A percentile compares a stretch with the other conserved stretches of the same genome.
These are phyloP conservation scores for Coemansia reversa DNA, from an alignment of 192 early-diverging fungal species.

Conservation along the genomic window DNA sequence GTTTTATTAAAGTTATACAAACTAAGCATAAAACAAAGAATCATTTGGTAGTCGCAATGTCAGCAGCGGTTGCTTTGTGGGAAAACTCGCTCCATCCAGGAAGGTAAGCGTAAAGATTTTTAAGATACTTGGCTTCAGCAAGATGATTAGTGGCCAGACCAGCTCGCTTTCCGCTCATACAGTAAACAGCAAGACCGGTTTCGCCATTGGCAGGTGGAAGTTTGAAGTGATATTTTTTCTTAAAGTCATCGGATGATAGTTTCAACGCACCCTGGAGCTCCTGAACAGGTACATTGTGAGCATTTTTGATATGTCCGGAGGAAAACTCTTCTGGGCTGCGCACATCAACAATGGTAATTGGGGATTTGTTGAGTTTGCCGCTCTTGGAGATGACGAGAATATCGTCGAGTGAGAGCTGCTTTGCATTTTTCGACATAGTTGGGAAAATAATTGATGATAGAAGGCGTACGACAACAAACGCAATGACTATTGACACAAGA, in stretches of 20 bases:
- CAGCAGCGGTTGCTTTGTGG: background rate
- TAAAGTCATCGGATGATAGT: background rate
- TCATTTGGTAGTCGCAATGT: no score
- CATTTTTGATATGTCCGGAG: background rate
- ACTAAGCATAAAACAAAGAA: no score
- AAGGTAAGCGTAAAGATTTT: background rate
- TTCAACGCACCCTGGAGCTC: background rate
- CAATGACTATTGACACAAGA: no score
- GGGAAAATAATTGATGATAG: no score
- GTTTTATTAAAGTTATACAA: no score
- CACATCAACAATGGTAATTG: slow-evolving; percentile 2
- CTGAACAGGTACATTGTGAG: slow-evolving; percentile 3
- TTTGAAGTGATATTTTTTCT: background rate
- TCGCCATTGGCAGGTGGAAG: background rate
- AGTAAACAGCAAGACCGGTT: background rate
- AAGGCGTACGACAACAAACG: no score
- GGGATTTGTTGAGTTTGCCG: background rate
- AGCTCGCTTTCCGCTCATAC: background rate
- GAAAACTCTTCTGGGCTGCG: background rate
- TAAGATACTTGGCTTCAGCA: background rate
- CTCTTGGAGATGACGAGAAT: background rate
- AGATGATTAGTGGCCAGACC: background rate
- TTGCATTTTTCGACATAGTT: background rate
- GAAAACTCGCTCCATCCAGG: background rate
- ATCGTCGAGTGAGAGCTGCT: background rate